Base-by-base conservation (phyloP, 225 moss, liverwort and hornwort genomes). In the Marchantia polymorpha region DNA sequence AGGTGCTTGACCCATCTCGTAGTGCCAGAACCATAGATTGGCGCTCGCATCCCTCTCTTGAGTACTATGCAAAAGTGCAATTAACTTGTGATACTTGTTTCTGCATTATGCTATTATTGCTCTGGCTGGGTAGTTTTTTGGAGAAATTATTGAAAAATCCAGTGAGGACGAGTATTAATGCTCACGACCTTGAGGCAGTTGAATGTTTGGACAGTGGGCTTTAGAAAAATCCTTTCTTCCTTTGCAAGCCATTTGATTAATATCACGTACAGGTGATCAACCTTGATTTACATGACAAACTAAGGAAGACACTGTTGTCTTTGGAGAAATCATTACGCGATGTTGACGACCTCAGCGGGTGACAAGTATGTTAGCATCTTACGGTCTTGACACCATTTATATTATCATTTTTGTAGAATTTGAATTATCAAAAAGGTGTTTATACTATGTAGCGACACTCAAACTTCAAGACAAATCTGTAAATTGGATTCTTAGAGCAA, bases 291-390 rank as follows among this genome's bases (percentile, higher is more conserved):
- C 95, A 99, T 88, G 95, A 95, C 46, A 99, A 99, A 84, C 78
- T 99, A 75, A 90, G 93, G 84, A 87, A 93, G 83, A 99, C 99
- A 27, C 78, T 99, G 72, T 90, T 93, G 78, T 95, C 99, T 81
- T 85, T 99, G 79, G 99, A 99, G 70, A 95, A 91, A 84, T 88
- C 99, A 63, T 89, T 99, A 79, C 90, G 90, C 77, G 99, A 99
- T 79, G 86, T 85, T n/a, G 93, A 93, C 83, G 91, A 78, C 75
- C 87, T 95, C 86, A 95, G 89, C 95, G 92, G 92, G 99, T 95
- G 77, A 80, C 47, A 29, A 55, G 12, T 9, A 71, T n/a, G n/a
- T n/a, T n/a, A n/a, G n/a, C 5, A 39, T 39, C 39, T 39, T 39
- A 39, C 39, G 39, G 39, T 39, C 39, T 39, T 39, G 39, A 39